Evolutionary conservation across 169 alveolate genomes (phyloP).

Genomic region (Plasmodium gallinaceum): DNA sequence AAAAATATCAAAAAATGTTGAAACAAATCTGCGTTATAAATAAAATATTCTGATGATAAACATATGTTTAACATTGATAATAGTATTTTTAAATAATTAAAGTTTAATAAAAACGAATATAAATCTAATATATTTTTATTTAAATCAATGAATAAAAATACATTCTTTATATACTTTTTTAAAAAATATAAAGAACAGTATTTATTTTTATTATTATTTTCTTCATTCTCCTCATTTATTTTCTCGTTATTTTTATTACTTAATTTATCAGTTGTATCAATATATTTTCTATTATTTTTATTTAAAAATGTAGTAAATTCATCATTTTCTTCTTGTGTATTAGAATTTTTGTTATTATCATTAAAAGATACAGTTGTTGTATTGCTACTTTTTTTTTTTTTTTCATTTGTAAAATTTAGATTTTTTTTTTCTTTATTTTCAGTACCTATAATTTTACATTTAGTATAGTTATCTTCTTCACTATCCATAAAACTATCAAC

Average conservation of each 20-base stretch:
- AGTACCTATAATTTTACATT: no score
- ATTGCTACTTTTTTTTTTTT: no score
- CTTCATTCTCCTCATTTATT: background rate
- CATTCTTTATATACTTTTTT: slow-evolving; percentile 20
- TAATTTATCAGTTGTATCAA: no score
- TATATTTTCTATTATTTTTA: no score
- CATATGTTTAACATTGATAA: slow-evolving; percentile 50
- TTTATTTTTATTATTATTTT: background rate
- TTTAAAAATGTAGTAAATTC: no score
- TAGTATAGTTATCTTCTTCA: no score
- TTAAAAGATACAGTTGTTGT: no score
- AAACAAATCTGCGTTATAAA: slow-evolving; percentile 20
- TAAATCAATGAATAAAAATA: slow-evolving; percentile 32
- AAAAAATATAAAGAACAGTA: background rate
- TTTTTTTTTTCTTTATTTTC: no score
- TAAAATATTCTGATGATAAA: slow-evolving; percentile 55
- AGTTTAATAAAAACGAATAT: slow-evolving; percentile 20
- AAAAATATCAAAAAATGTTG: slow-evolving; percentile 29
- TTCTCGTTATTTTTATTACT: background rate
- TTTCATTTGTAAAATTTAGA: no score
- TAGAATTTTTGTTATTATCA: no score
- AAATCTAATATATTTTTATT: slow-evolving; percentile 29
- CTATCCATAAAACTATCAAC: no score
- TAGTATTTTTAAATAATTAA: slow-evolving; percentile 37
- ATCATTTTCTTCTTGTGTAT: no score